These are phyloP conservation scores for Vitis riparia DNA, from an alignment of 164 flowering plant genomes.

Conservation along the genomic window DNA sequence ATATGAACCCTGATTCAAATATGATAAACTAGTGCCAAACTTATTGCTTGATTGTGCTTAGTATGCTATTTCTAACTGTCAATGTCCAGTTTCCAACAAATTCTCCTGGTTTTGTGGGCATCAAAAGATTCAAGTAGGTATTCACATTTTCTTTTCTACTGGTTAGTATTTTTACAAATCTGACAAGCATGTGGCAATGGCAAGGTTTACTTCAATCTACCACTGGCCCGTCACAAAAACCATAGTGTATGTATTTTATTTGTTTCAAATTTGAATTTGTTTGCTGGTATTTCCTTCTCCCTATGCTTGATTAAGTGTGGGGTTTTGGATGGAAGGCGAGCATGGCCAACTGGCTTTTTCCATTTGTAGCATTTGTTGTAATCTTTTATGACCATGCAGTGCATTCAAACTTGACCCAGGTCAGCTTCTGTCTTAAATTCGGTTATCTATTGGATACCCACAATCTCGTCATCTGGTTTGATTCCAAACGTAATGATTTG, in stretches of 20 bases:
- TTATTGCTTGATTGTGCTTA: conserved; percentile 27
- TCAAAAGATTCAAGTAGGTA: conserved; percentile 79
- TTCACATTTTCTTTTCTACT: conserved; percentile 36
- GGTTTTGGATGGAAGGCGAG: conserved; percentile 31
- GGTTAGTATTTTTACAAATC: conserved; percentile 26
- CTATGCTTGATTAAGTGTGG: conserved; percentile 44
- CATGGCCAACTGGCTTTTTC: conserved; percentile 45
- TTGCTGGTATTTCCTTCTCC: conserved; percentile 33
- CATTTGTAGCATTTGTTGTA: conserved; percentile 30
- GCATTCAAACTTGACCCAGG: conserved; percentile 85
- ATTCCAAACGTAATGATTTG: conserved; percentile 4
- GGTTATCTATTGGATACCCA: conserved; percentile 7
- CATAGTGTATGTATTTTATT: conserved; percentile 48
- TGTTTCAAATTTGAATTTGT: conserved; percentile 27
- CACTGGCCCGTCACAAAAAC: conserved; percentile 32
- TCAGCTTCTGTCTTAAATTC: conserved; percentile 76
- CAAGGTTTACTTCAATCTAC: conserved; percentile 43
- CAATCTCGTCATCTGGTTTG: too few species aligned
- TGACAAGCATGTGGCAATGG: neutral
- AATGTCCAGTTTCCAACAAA: conserved; percentile 50
- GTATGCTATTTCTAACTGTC: conserved; percentile 31
- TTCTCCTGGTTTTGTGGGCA: conserved; percentile 50
- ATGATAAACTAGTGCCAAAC: conserved; percentile 22
- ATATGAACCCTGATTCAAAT: neutral
- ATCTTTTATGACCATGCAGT: conserved; percentile 44